Percentiles rank a stretch among this genome's conserved stretches.
phyloP scores from a whole-genome alignment of 1,284 basidiomycete genomes.

The Clitocybe nebularis region DNA sequence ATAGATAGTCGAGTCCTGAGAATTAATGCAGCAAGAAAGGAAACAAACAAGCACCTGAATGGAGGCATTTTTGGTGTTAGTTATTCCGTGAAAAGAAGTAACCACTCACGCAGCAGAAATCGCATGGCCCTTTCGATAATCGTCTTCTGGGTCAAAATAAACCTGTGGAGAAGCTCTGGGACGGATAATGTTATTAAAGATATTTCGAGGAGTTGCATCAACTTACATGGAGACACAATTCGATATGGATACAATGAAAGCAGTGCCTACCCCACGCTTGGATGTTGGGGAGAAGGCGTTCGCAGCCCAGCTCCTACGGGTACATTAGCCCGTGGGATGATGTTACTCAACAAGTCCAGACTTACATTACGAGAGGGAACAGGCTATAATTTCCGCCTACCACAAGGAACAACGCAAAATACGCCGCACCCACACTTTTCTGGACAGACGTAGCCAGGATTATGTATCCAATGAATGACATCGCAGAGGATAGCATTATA shows the following conservation, averaged over 20 bases:
- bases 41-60: constrained; percentile 37
- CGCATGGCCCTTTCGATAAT: constrained; percentile 48
- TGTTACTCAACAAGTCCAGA: constrained; percentile 1
- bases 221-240: constrained; percentile 53
- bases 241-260: constrained; percentile 54
- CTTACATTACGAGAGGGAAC: constrained; percentile 55
- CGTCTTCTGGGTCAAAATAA: constrained; percentile 48
- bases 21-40: constrained; percentile 35
- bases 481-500: constrained; percentile 39
- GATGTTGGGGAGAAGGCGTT: constrained; percentile 54
- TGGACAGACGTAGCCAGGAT: constrained; percentile 46
- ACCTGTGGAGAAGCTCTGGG: constrained; percentile 52
- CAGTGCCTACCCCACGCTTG: constrained; percentile 54
- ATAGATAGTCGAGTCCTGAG: constrained; percentile 37
- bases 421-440: constrained; percentile 47
- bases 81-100: background rate
- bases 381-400: constrained; percentile 50
- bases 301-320: constrained; percentile 51
- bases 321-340: background rate
- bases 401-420: constrained; percentile 54
- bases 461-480: constrained; percentile 44
- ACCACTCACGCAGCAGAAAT: constrained; percentile 41
- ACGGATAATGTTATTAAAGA: background rate
- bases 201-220: background rate
- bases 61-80: background rate